Percentiles rank a stretch among this genome's conserved stretches.
phyloP scores from a whole-genome alignment of 2,329 filamentous ascomycete species.

The Hymenoscyphus repandus region DNA sequence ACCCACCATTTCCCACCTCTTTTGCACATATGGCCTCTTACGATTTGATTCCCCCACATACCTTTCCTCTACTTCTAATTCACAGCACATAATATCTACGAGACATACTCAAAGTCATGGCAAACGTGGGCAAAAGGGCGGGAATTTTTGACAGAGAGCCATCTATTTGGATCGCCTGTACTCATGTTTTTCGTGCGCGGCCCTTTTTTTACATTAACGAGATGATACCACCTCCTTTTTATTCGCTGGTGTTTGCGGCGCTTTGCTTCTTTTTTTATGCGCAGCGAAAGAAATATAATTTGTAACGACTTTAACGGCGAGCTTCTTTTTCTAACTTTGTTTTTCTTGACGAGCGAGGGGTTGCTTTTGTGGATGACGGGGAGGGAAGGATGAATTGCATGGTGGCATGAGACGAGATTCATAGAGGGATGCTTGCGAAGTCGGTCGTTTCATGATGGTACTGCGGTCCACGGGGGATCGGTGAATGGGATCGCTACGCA shows the following conservation, averaged over 20 bases:
- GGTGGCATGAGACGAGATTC: no score
- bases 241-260: constrained; percentile 14
- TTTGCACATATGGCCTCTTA: constrained; percentile 13
- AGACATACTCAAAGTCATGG: constrained; percentile 9
- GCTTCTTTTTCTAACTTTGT: not conserved
- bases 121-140: constrained; percentile 12
- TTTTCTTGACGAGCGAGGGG: not conserved
- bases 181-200: constrained; percentile 9
- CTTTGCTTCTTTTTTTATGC: constrained; percentile 2
- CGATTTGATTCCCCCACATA: constrained; percentile 12
- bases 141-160: constrained; percentile 17
- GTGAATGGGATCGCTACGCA: no score
- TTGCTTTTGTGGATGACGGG: no score
- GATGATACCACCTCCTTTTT: constrained; percentile 18
- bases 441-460: no score
- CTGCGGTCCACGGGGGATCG: no score
- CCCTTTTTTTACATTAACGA: constrained; percentile 2
- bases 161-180: constrained; percentile 12
- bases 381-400: no score
- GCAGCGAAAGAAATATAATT: not conserved
- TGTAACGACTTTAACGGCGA: constrained; percentile 2
- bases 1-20: not conserved
- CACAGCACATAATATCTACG: constrained; percentile 18
- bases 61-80: constrained; percentile 7
- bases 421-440: no score